These are phyloP conservation scores for Chalciporus pseudorubinellus DNA, from an alignment of 768 basidiomycete species.

Conservation along the genomic window DNA sequence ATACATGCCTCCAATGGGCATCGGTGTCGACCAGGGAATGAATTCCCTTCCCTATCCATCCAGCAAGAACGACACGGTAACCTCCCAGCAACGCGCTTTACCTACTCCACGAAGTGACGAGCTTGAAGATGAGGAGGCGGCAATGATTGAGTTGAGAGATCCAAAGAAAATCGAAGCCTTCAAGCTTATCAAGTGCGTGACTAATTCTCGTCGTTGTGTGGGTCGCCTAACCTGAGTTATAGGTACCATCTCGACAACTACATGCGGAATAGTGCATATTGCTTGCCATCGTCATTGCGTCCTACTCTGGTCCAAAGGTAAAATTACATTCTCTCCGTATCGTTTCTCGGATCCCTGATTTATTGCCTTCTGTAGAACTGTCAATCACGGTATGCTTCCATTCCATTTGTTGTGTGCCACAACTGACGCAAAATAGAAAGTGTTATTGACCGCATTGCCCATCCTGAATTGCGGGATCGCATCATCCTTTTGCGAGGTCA, in stretches of 20 bases:
- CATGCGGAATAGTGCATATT: constrained; percentile 81
- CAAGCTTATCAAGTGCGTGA: constrained; percentile 72
- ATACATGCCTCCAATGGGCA: constrained; percentile 57
- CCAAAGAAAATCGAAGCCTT: constrained; percentile 77
- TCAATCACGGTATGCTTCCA: constrained; percentile 71
- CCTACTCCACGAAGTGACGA: constrained; percentile 37
- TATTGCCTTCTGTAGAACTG: constrained; percentile 48
- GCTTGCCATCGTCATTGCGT: constrained; percentile 81
- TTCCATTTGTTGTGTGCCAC: neutral
- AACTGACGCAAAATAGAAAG: constrained; percentile 54
- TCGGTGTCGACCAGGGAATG: constrained; percentile 55
- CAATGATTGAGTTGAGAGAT: constrained; percentile 40
- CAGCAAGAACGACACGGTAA: constrained; percentile 25
- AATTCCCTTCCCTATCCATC: constrained; percentile 49
- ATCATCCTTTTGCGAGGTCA: constrained; percentile 85
- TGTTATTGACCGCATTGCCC: constrained; percentile 85
- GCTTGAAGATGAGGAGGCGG: constrained; percentile 51
- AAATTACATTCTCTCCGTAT: constrained; percentile 7
- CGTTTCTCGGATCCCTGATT: constrained; percentile 2
- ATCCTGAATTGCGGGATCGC: constrained; percentile 86
- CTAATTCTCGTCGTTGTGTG: neutral
- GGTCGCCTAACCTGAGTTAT: constrained; percentile 1
- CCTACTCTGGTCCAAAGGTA: constrained; percentile 88
- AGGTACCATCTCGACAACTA: constrained; percentile 94
- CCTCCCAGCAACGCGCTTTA: constrained; percentile 26